Percentiles rank a stretch among this genome's conserved stretches.
These are phyloP conservation scores for Buxus sempervirens DNA, from an alignment of 164 flowering plant genomes.

Conservation along the genomic window DNA sequence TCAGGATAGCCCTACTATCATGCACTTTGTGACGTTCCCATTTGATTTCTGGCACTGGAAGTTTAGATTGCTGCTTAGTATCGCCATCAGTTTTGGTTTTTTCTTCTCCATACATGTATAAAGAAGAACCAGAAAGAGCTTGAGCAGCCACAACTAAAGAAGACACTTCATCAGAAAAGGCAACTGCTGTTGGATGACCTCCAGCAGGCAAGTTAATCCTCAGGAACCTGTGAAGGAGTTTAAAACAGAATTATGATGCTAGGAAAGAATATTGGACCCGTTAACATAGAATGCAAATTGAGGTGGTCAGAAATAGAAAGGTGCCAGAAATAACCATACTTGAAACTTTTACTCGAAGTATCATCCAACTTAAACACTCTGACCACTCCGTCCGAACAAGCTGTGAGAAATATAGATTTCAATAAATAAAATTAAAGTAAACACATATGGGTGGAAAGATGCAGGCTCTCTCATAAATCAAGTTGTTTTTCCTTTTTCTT, in stretches of 20 bases:
- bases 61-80: slow-evolving; percentile 59
- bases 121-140: slow-evolving; percentile 62
- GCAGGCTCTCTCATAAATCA: background rate
- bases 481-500: too few relatives aligned
- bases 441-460: background rate
- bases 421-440: background rate
- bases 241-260: background rate
- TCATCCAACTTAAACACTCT: slow-evolving; percentile 92
- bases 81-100: slow-evolving; percentile 44
- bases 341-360: slow-evolving; percentile 85
- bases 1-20: slow-evolving; percentile 57
- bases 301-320: slow-evolving; percentile 1
- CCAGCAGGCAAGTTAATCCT: slow-evolving; percentile 88
- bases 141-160: slow-evolving; percentile 83
- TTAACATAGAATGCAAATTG: background rate
- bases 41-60: slow-evolving; percentile 85
- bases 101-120: slow-evolving; percentile 84
- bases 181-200: slow-evolving; percentile 75
- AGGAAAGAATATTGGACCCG: background rate
- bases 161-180: slow-evolving; percentile 72
- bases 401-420: slow-evolving; percentile 30
- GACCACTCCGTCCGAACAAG: slow-evolving; percentile 88
- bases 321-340: slow-evolving; percentile 41
- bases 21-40: slow-evolving; percentile 94
- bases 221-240: slow-evolving; percentile 54